These are phyloP conservation scores for Mycosarcoma mackinlayi DNA, from an alignment of 1,284 basidiomycete genomes.

Conservation along the genomic window DNA sequence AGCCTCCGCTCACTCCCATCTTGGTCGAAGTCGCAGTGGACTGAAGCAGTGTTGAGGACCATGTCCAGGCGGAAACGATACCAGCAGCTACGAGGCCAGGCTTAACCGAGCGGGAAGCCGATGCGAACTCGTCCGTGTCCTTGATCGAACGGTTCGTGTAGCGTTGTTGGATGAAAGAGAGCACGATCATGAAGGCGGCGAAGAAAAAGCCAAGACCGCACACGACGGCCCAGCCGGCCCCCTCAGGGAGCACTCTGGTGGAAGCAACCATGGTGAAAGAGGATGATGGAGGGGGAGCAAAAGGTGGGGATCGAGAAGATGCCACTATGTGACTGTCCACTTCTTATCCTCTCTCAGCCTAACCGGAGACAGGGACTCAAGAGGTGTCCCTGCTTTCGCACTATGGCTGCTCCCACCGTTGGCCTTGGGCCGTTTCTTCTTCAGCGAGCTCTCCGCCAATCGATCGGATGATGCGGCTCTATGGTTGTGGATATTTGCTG, in stretches of 20 bases:
- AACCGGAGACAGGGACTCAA: no score
- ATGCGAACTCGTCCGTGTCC: slow-evolving; percentile 64
- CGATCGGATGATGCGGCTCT: no score
- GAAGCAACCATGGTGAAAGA: slow-evolving; percentile 20
- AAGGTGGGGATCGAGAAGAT: neutral
- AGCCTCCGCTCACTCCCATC: slow-evolving; percentile 33
- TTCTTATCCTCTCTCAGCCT: no score
- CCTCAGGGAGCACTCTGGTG: slow-evolving; percentile 54
- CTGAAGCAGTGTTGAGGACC: slow-evolving; percentile 73
- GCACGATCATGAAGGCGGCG: slow-evolving; percentile 57
- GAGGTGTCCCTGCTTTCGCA: no score
- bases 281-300: neutral
- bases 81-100: slow-evolving; percentile 89
- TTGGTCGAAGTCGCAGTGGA: slow-evolving; percentile 70
- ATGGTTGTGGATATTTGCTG: no score
- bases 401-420: no score
- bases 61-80: slow-evolving; percentile 75
- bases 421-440: no score
- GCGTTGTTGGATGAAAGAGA: slow-evolving; percentile 59
- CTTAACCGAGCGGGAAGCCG: slow-evolving; percentile 71
- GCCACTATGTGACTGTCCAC: no score
- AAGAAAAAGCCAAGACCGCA: slow-evolving; percentile 62
- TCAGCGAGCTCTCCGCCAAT: no score
- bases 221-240: slow-evolving; percentile 66
- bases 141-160: slow-evolving; percentile 57